These are phyloP conservation scores for Moniliophthora roreri DNA, from an alignment of 1,284 basidiomycete genomes.

Conservation along the genomic window DNA sequence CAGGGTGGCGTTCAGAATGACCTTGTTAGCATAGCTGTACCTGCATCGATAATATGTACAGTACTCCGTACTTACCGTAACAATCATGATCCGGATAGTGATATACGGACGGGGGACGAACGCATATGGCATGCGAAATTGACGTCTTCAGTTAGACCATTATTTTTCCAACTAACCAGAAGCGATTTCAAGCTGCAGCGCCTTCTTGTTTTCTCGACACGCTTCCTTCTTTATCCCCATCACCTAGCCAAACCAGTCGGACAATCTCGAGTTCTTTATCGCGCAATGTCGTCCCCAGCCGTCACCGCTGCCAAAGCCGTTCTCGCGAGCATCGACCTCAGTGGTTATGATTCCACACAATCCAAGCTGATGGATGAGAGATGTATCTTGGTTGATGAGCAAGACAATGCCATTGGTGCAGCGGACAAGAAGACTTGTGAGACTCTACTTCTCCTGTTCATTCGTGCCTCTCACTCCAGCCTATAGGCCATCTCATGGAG, in stretches of 20 bases:
- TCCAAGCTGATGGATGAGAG: constrained; percentile 95
- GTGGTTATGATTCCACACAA: constrained; percentile 79
- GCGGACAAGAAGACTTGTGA: constrained; percentile 96
- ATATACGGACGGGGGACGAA: no score
- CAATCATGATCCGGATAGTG: no score
- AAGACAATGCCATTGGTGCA: constrained; percentile 88
- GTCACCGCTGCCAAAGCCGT: constrained; percentile 57
- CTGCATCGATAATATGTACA: not conserved
- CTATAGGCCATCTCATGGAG: constrained; percentile 94
- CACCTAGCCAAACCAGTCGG: not conserved
- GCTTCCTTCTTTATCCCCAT: not conserved
- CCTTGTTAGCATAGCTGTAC: no score
- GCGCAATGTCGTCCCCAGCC: constrained; percentile 54
- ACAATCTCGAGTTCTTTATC: constrained; percentile 15
- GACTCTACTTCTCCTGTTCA: constrained; percentile 24
- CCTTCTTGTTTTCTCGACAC: not conserved
- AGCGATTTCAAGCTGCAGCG: constrained; percentile 1
- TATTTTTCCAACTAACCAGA: no score
- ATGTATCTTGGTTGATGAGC: constrained; percentile 92
- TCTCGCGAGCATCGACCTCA: constrained; percentile 71
- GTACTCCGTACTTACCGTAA: not conserved
- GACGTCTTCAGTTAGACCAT: no score
- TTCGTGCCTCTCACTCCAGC: not conserved
- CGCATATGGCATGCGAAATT: not conserved
- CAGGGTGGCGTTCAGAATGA: no score